Evolutionary conservation across 805 yeast species (phyloP).

Genomic region (Tetrapisispora namnaoensis): DNA sequence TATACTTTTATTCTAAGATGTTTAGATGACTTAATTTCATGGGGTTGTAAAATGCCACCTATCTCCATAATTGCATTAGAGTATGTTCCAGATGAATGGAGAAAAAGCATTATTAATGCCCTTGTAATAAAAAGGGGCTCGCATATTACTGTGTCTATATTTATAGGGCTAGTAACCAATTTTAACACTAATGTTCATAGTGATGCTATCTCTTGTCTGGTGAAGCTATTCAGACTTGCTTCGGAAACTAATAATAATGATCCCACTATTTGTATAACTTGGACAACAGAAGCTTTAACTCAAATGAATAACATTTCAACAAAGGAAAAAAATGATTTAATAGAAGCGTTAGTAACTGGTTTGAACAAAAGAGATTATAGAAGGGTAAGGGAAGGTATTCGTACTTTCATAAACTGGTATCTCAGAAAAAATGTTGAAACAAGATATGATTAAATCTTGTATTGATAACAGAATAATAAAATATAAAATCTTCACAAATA

Average conservation of each 20-base stretch:
- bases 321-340: constrained; percentile 58
- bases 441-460: constrained; percentile 13
- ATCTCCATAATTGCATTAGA: constrained; percentile 50
- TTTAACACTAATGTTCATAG: constrained; percentile 61
- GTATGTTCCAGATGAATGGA: constrained; percentile 46
- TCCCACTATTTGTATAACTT: constrained; percentile 32
- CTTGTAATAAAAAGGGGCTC: constrained; percentile 49
- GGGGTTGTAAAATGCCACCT: constrained; percentile 80
- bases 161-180: constrained; percentile 59
- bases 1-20: constrained; percentile 61
- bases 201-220: constrained; percentile 67
- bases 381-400: constrained; percentile 58
- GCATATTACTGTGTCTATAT: constrained; percentile 38
- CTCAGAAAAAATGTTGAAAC: constrained; percentile 59
- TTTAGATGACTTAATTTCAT: constrained; percentile 69
- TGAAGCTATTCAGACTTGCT: constrained; percentile 50
- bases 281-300: constrained; percentile 49
- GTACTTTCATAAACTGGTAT: constrained; percentile 79
- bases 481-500: not conserved
- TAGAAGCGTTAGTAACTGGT: constrained; percentile 48
- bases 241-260: constrained; percentile 36
- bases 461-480: not conserved
- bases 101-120: constrained; percentile 35
- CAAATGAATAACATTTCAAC: constrained; percentile 51
- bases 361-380: constrained; percentile 60